A percentile compares a stretch with the other conserved stretches of the same genome.
Evolutionary conservation across 2,329 filamentous ascomycete species (phyloP).

Genomic region (Aureobasidium pullulans): DNA sequence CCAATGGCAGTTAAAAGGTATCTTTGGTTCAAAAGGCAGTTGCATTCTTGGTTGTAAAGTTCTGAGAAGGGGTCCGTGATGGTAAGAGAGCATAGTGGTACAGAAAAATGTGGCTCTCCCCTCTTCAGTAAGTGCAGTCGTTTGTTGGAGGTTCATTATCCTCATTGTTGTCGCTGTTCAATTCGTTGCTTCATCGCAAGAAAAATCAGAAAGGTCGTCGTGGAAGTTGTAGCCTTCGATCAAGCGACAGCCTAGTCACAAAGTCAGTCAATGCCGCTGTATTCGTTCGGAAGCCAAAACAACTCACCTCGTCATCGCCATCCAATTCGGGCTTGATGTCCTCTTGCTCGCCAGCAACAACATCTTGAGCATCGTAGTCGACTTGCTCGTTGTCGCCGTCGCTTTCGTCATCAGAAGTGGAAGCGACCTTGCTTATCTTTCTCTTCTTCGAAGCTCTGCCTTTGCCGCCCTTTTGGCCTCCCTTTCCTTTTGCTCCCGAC

Average conservation of each 20-base stretch:
- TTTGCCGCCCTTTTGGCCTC: background rate
- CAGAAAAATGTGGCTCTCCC: background rate
- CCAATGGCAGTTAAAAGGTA: too few species aligned
- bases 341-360: background rate
- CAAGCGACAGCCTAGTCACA: background rate
- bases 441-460: slow-evolving; percentile 13
- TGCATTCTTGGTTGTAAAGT: background rate
- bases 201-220: background rate
- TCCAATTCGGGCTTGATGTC: background rate
- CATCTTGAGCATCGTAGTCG: background rate
- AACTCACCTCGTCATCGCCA: background rate
- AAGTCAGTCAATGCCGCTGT: background rate
- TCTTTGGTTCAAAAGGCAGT: background rate
- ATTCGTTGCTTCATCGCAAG: background rate
- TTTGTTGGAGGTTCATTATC: background rate
- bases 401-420: background rate
- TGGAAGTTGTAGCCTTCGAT: background rate
- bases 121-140: background rate
- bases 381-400: slow-evolving; percentile 2
- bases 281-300: background rate
- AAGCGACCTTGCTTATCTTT: slow-evolving; percentile 14
- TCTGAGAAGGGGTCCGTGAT: background rate
- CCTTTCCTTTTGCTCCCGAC: slow-evolving; percentile 3
- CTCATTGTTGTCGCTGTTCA: background rate
- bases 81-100: background rate